Percentiles rank a stretch among this genome's conserved stretches.
Evolutionary conservation across 768 basidiomycete species (phyloP).

Genomic region (Phanerochaete sordida): DNA sequence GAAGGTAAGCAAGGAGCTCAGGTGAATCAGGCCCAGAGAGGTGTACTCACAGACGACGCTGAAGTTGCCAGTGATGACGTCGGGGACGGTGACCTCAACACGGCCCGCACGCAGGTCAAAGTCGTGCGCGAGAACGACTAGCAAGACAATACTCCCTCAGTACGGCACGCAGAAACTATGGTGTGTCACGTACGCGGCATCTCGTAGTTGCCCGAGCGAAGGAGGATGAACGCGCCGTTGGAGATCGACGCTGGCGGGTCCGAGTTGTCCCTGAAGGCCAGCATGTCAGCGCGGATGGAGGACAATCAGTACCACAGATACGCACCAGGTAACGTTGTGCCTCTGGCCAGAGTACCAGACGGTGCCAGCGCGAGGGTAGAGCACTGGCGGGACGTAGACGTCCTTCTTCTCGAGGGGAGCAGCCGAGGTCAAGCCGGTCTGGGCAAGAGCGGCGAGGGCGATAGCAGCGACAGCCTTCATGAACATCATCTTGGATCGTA

Average conservation of each 20-base stretch:
- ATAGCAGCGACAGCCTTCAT: conserved; percentile 4
- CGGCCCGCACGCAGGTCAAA: conserved; percentile 36
- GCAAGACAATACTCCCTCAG: not conserved
- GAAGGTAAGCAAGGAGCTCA: not conserved
- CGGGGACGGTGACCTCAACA: conserved; percentile 36
- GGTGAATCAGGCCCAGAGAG: not conserved
- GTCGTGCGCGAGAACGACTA: conserved; percentile 26
- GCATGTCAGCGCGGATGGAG: not conserved
- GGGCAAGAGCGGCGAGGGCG: not conserved
- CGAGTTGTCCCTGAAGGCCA: conserved; percentile 33
- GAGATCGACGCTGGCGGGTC: conserved; percentile 39
- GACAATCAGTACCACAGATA: not conserved
- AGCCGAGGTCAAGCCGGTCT: not conserved
- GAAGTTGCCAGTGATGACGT: conserved; percentile 29
- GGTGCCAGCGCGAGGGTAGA: conserved; percentile 36
- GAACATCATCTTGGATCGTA: too few species aligned
- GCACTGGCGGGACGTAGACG: conserved; percentile 45
- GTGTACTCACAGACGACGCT: conserved; percentile 39
- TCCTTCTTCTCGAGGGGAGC: conserved; percentile 23
- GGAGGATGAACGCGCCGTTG: conserved; percentile 28
- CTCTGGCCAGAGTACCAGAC: conserved; percentile 43
- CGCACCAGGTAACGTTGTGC: conserved; percentile 53
- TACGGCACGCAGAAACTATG: not conserved
- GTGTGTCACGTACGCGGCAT: conserved; percentile 8
- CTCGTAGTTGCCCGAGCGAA: conserved; percentile 25